A percentile compares a stretch with the other conserved stretches of the same genome.
These are phyloP conservation scores for Podospora australis DNA, from an alignment of 495 filamentous ascomycete genomes.

Conservation along the genomic window DNA sequence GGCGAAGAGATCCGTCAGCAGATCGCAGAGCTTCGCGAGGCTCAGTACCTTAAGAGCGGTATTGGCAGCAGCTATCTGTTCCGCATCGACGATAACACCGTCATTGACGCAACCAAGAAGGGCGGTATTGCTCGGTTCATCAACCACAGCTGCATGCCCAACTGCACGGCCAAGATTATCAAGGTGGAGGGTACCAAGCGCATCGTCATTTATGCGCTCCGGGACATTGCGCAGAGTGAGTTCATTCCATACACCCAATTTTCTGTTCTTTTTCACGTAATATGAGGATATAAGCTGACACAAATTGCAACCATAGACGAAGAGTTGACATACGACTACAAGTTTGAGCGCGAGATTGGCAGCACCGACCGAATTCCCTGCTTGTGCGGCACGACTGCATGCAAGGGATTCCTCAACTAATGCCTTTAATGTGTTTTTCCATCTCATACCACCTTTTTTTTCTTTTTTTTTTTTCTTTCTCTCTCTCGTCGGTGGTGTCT, in stretches of 20 bases:
- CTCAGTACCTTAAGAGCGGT: constrained; percentile 86
- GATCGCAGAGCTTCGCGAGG: constrained; percentile 90
- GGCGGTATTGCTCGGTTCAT: constrained; percentile 98
- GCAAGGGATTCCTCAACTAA: constrained; percentile 98
- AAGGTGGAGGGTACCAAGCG: constrained; percentile 98
- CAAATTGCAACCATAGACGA: constrained; percentile 58
- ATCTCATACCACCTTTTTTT: background rate
- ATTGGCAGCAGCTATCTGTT: constrained; percentile 98
- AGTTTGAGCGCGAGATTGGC: constrained; percentile 95
- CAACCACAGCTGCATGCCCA: constrained; percentile 96
- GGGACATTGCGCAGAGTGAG: constrained; percentile 92
- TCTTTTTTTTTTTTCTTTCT: background rate
- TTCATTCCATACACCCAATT: constrained; percentile 15
- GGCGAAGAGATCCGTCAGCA: constrained; percentile 95
- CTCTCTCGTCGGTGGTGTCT: background rate
- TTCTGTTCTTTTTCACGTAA: background rate
- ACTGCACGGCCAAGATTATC: constrained; percentile 99
- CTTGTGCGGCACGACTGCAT: constrained; percentile 88
- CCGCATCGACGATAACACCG: constrained; percentile 93
- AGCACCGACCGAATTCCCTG: constrained; percentile 94
- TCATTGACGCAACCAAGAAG: constrained; percentile 97
- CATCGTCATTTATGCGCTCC: constrained; percentile 95
- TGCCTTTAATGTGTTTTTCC: constrained; percentile 13
- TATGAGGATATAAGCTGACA: constrained; percentile 39
- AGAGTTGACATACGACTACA: constrained; percentile 99